Evolutionary conservation across 805 yeast species (phyloP).

Genomic region (Candida suzukii): DNA sequence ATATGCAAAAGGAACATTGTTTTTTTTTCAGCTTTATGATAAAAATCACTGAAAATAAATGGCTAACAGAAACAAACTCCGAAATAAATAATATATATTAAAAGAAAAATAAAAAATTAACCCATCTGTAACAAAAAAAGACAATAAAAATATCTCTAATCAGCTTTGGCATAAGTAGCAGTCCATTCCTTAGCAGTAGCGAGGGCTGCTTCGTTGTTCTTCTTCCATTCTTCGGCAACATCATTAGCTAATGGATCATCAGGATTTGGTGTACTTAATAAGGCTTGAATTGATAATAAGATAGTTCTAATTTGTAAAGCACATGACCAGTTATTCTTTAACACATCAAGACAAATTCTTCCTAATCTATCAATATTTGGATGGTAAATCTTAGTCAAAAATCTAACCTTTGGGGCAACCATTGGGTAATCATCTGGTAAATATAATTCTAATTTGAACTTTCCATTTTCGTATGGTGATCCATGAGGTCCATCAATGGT

Average conservation of each 20-base stretch:
- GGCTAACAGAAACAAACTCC: too few relatives aligned
- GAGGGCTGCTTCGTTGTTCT: slow-evolving; percentile 73
- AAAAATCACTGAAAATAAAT: too few relatives aligned
- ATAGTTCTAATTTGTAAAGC: slow-evolving; percentile 94
- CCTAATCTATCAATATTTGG: slow-evolving; percentile 96
- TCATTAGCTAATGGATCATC: slow-evolving; percentile 98
- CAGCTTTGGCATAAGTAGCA: slow-evolving; percentile 6
- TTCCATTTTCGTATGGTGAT: slow-evolving; percentile 83
- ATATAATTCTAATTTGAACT: slow-evolving; percentile 76
- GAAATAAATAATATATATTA: too few relatives aligned
- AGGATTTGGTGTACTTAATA: slow-evolving; percentile 94
- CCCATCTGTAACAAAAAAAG: too few relatives aligned
- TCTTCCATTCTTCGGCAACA: slow-evolving; percentile 95
- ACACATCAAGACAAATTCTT: slow-evolving; percentile 89
- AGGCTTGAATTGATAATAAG: slow-evolving; percentile 83
- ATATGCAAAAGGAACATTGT: too few relatives aligned
- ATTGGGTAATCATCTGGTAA: slow-evolving; percentile 97
- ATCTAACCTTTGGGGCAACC: slow-evolving; percentile 96
- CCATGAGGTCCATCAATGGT: slow-evolving; percentile 85
- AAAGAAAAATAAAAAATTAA: neutral
- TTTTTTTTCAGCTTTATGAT: too few relatives aligned
- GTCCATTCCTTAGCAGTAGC: slow-evolving; percentile 79
- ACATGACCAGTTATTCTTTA: slow-evolving; percentile 96
- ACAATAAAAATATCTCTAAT: neutral
- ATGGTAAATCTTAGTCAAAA: slow-evolving; percentile 89